phyloP scores from a whole-genome alignment of 164 flowering plant genomes.

The Buxus sempervirens region DNA sequence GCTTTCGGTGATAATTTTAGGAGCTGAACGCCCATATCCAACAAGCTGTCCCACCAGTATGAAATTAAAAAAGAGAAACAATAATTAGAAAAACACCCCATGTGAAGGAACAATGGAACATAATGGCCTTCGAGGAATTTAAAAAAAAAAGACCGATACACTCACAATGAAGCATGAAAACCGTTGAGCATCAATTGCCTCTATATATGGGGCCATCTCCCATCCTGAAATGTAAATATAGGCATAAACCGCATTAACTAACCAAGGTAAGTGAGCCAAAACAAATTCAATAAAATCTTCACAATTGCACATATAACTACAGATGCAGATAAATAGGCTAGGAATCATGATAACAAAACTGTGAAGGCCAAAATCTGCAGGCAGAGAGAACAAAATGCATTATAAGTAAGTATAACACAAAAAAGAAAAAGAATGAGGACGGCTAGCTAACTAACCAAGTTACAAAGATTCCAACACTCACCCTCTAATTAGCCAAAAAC shows the following conservation, averaged over 20 bases:
- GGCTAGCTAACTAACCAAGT: too few species aligned
- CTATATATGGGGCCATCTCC: constrained; percentile 97
- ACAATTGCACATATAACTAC: background rate
- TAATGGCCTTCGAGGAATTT: background rate
- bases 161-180: constrained; percentile 60
- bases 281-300: background rate
- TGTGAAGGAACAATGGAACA: too few species aligned
- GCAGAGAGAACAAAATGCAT: background rate
- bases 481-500: too few species aligned
- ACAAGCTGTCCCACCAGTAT: too few species aligned
- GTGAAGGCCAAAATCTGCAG: background rate
- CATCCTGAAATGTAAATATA: constrained; percentile 50
- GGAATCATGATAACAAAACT: background rate
- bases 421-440: too few species aligned
- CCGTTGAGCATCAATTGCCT: constrained; percentile 80
- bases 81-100: too few species aligned
- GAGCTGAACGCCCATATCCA: too few species aligned
- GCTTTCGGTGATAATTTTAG: too few species aligned
- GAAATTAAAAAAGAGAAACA: too few species aligned
- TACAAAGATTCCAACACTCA: too few species aligned
- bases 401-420: background rate
- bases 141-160: constrained; percentile 1
- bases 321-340: background rate
- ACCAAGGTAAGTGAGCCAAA: background rate
- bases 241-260: background rate